phyloP scores from a whole-genome alignment of 116 monocot genomes.

The Dioscorea cayenensis region DNA sequence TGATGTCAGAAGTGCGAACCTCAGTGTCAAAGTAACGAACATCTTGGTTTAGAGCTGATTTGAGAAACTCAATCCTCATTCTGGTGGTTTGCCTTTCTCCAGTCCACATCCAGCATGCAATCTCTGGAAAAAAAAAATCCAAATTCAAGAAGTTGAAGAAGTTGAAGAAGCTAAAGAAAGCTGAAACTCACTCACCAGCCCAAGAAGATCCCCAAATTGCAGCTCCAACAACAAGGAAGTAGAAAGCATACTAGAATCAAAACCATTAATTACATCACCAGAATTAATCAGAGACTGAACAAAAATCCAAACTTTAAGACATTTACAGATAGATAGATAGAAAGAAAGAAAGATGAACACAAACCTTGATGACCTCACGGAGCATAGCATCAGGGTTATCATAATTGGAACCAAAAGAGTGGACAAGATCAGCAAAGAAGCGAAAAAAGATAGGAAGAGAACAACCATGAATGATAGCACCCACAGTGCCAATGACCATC shows the following conservation, averaged over 20 bases:
- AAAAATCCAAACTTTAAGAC: neutral
- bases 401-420: conserved; percentile 81
- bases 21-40: conserved; percentile 92
- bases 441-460: conserved; percentile 86
- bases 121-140: conserved; percentile 40
- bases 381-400: conserved; percentile 62
- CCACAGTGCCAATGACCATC: conserved; percentile 71
- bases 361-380: conserved; percentile 79
- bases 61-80: conserved; percentile 72
- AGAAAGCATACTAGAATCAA: conserved; percentile 59
- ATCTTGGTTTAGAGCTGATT: conserved; percentile 81
- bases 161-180: too few species aligned
- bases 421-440: conserved; percentile 87
- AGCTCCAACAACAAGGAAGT: conserved; percentile 93
- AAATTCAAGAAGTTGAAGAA: neutral
- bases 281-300: neutral
- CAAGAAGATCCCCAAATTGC: conserved; percentile 95
- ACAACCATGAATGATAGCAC: conserved; percentile 81
- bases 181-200: conserved; percentile 41
- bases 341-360: too few species aligned
- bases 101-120: conserved; percentile 99
- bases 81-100: conserved; percentile 84
- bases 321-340: too few species aligned
- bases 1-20: conserved; percentile 76
- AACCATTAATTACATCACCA: neutral